Percentiles rank a stretch among this genome's conserved stretches.
Conservation (phyloP, 176 grass and related monocot genomes). For the Ensete glaucum region DNA sequence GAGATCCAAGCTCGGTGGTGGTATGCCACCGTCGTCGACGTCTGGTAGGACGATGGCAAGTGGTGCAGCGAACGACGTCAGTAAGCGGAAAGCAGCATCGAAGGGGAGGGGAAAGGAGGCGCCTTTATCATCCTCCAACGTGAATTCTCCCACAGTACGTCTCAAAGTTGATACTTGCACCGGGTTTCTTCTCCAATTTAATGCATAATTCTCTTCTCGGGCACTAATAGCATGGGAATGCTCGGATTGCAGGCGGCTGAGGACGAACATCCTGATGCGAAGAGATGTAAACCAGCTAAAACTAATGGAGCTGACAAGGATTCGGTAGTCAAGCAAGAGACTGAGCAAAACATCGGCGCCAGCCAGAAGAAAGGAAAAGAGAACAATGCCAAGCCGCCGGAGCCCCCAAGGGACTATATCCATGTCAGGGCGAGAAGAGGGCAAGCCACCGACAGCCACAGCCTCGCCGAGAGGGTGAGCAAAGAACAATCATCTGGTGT, state of each 20-base stretch:
- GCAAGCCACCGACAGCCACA: slow-evolving; percentile 70
- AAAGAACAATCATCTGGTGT: background rate
- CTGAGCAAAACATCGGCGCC: background rate
- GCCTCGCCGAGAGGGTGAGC: slow-evolving; percentile 59
- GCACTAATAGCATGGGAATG: background rate
- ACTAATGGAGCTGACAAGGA: background rate
- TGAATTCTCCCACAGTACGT: background rate
- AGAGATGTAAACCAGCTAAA: slow-evolving; percentile 15
- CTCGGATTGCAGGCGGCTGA: slow-evolving; percentile 14
- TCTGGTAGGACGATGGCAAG: background rate
- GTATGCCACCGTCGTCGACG: background rate
- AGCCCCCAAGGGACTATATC: slow-evolving; percentile 47
- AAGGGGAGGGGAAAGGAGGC: slow-evolving; percentile 37
- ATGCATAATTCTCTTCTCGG: background rate
- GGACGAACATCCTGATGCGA: slow-evolving; percentile 18
- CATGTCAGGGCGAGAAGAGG: slow-evolving; percentile 62
- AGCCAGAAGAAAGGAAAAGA: slow-evolving; percentile 9
- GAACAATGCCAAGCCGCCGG: slow-evolving; percentile 2
- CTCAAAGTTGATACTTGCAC: background rate
- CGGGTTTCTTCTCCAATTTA: background rate
- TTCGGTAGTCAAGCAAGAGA: background rate
- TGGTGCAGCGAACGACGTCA: slow-evolving; percentile 14
- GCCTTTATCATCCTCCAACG: slow-evolving; percentile 3
- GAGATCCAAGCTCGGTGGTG: slow-evolving; percentile 3
- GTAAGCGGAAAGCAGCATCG: slow-evolving; percentile 37